Evolutionary conservation across 495 filamentous ascomycete genomes (phyloP), one percentile per base, ranked within the genome.

Genomic region (Daldinia concentrica): DNA sequence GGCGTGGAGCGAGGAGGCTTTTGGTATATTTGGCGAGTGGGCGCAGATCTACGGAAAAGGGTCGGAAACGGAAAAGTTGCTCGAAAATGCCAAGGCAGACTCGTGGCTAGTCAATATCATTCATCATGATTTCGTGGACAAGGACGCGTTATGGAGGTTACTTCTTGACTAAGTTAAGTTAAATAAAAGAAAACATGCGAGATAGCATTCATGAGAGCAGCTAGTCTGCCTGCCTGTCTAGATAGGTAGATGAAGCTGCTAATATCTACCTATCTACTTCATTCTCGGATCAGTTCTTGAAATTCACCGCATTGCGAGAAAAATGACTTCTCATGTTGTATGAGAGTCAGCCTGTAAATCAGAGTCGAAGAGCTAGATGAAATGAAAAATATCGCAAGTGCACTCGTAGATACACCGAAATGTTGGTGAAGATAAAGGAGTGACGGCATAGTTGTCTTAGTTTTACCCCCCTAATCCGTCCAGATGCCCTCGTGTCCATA

Each of bases 1-100:
- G 51, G 93, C 94, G 27, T 99, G 95, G 95, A 88, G 88, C 64
- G 96, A 98, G 74, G 95, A 99, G 84, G 95, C 95, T 2, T 99
- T 93, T 83, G 90, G 89, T 15, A 97, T 98, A 74, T 99, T 95
- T 92, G 85, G 85, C 34, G 95, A 98, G 80, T 99, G 95, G 95
- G 91, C 90, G 36, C 86, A 90, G 68, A 90, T 98, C 22, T 97
- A 95, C 75, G 87, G 86, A 3, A 82, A 86, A 54, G 85, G 87
- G 19, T 90, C 89, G 1, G 78, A 77, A 58, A 92, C 89, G 57
- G 87, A 89, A 72, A 86, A 86, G 69, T 84, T 96, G 72, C 80
- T 98, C 11, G 86, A 90, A 59, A 71, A 78, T 3, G 79, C 90
- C n/a, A 86, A 87, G 74, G 83, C 85, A 19, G 93, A 92, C 64